Base-by-base conservation (phyloP, 768 basidiomycete genomes). In the Rossbeevera mucosa region DNA sequence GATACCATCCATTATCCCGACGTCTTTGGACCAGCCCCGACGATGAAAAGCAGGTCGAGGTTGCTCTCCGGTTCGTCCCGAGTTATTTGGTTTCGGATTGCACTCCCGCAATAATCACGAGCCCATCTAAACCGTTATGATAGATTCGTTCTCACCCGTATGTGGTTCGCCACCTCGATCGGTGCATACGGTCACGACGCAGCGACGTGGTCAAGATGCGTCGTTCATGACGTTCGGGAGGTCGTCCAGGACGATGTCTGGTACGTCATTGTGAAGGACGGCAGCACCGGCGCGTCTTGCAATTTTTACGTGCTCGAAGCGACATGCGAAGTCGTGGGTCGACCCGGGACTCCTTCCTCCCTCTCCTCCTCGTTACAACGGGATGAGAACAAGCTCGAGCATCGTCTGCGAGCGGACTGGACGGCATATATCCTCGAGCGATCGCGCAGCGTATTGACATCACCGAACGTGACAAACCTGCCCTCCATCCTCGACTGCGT, bases 311-410 rank as follows among this genome's bases (percentile, higher is more conserved):
- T 88, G 24, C 67, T 91, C 1, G 86, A 86, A 54, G 63, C 77
- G 20, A 91, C 88, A 0, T 88, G 88, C 60, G 88, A 91, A 60
- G 82, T 85, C 28, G 76, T 88, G 49, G 86, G 86, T 0, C 70
- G 65, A 28, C 56, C 66, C 11, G 18, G 36, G 9, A 11, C 36
- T 6, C 59, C 66, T 21, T 22, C 66, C 14, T 42, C 50, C 20
- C 44, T 42, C 4, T 59, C 66, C 36, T 20, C 66, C 12, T 42
- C 50, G 26, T 47, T 44, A 40, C 38, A 20, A 40, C 28, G 26
- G 33, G 28, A 41, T 12, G 9, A 44, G 29, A 16, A 46, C 21
- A 33, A 44, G 36, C 57, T 42, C 28, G 48, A 28, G 9, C 44
- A 47, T 20, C 52, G 56, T 48, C 60, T 79, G 29, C 80, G 88